These are phyloP conservation scores for Alternaria sp. DNA, from an alignment of 2,329 filamentous ascomycete species.

Conservation along the genomic window DNA sequence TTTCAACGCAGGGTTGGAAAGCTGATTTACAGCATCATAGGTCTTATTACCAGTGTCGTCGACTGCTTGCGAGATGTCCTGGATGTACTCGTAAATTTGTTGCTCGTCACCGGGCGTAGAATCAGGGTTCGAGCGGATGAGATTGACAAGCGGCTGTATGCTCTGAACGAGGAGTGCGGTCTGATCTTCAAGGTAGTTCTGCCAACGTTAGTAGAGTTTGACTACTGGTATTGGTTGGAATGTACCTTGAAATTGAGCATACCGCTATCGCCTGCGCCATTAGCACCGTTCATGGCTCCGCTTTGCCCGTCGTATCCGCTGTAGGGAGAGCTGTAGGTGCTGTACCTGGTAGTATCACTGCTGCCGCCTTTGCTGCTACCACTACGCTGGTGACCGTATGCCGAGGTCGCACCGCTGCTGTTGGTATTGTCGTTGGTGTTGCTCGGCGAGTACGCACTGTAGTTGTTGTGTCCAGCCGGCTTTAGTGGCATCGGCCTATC, in stretches of 20 bases:
- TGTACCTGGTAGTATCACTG: conserved; percentile 44
- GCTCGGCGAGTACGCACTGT: conserved; percentile 29
- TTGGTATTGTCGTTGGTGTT: conserved; percentile 26
- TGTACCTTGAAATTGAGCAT: conserved; percentile 67
- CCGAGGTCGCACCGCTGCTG: conserved; percentile 12
- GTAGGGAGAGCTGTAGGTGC: conserved; percentile 45
- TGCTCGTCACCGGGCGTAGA: conserved; percentile 40
- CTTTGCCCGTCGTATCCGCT: conserved; percentile 45
- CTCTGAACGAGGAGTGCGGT: conserved; percentile 78
- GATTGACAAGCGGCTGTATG: conserved; percentile 79
- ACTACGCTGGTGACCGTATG: conserved; percentile 27
- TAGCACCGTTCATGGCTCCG: conserved; percentile 31
- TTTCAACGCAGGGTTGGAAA: conserved; percentile 59
- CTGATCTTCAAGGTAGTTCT: conserved; percentile 83
- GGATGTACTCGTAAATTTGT: conserved; percentile 71
- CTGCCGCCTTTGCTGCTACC: conserved; percentile 47
- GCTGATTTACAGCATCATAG: conserved; percentile 55
- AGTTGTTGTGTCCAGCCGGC: conserved; percentile 27
- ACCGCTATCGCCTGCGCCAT: conserved; percentile 35
- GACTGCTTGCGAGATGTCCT: conserved; percentile 73
- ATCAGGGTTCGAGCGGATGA: conserved; percentile 60
- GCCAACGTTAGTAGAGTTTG: conserved; percentile 16
- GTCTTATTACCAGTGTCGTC: conserved; percentile 72
- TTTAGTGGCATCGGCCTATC: conserved; percentile 47
- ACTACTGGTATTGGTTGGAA: conserved; percentile 14